Conservation (phyloP, 1,284 basidiomycete species). For the Marasmius sp. region DNA sequence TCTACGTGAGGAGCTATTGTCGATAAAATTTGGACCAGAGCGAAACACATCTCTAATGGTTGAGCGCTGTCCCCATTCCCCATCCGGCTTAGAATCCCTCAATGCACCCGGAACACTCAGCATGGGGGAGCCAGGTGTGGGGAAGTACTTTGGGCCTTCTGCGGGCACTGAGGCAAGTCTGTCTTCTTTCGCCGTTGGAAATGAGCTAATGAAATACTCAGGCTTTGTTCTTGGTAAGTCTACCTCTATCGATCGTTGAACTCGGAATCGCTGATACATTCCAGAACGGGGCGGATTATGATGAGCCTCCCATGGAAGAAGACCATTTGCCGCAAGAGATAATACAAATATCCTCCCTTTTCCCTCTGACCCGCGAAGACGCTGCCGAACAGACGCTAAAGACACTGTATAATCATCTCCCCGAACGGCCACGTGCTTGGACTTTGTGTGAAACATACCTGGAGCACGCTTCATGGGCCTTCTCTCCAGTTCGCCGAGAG, state of each 20-base stretch:
- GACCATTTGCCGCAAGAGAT: slow-evolving; percentile 40
- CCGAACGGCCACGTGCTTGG: slow-evolving; percentile 58
- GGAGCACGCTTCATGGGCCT: slow-evolving; percentile 62
- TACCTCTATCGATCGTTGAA: neutral
- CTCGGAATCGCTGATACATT: neutral
- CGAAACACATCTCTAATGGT: slow-evolving; percentile 26
- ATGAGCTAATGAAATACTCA: slow-evolving; percentile 17
- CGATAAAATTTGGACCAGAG: slow-evolving; percentile 59
- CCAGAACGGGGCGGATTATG: slow-evolving; percentile 55
- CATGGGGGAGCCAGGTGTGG: slow-evolving; percentile 59
- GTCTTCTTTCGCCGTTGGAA: neutral
- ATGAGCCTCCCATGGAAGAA: slow-evolving; percentile 30
- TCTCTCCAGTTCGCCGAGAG: slow-evolving; percentile 60
- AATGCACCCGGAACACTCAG: slow-evolving; percentile 60
- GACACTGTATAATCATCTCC: slow-evolving; percentile 45
- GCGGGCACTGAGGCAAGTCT: slow-evolving; percentile 46
- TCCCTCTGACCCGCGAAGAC: slow-evolving; percentile 45
- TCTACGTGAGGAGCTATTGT: slow-evolving; percentile 59
- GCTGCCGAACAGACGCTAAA: slow-evolving; percentile 37
- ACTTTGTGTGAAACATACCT: slow-evolving; percentile 66
- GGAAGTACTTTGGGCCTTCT: slow-evolving; percentile 70
- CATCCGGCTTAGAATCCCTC: slow-evolving; percentile 32
- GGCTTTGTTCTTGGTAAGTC: slow-evolving; percentile 47
- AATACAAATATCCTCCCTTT: slow-evolving; percentile 38
- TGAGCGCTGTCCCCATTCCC: slow-evolving; percentile 17